These are phyloP conservation scores for Yamadazyma taylorii DNA, from an alignment of 1,139 yeast genomes.

Conservation along the genomic window DNA sequence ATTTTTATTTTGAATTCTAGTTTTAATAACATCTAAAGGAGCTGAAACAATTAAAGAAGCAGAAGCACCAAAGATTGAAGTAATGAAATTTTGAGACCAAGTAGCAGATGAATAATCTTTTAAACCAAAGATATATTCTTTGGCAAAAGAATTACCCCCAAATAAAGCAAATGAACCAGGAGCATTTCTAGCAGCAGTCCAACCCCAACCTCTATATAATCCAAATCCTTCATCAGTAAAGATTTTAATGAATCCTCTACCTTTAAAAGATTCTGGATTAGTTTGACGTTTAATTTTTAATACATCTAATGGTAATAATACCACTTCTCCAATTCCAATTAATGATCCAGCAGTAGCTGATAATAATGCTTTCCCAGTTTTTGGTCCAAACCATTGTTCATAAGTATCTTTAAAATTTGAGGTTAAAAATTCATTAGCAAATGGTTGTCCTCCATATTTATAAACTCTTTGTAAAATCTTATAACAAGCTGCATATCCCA, in stretches of 20 bases:
- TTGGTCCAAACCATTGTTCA: constrained; percentile 81
- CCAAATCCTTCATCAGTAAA: constrained; percentile 89
- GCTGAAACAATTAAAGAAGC: constrained; percentile 97
- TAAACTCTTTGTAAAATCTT: constrained; percentile 96
- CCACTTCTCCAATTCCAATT: constrained; percentile 97
- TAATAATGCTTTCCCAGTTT: constrained; percentile 93
- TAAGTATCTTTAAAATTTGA: constrained; percentile 68
- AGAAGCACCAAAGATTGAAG: constrained; percentile 97
- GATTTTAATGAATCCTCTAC: constrained; percentile 91
- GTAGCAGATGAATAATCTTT: constrained; percentile 87
- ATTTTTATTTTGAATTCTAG: constrained; percentile 95
- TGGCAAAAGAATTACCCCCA: constrained; percentile 98
- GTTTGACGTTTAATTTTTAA: constrained; percentile 98
- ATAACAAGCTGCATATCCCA: constrained; percentile 97
- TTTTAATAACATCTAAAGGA: constrained; percentile 96
- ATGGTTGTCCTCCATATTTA: constrained; percentile 99
- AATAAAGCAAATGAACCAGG: constrained; percentile 98
- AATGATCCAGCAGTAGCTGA: constrained; percentile 97
- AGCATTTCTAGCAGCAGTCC: constrained; percentile 99
- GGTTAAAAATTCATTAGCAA: constrained; percentile 89
- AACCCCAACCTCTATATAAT: constrained; percentile 97
- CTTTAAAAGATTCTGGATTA: constrained; percentile 96
- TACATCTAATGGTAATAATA: constrained; percentile 91
- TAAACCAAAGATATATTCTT: constrained; percentile 88
- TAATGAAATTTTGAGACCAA: constrained; percentile 91